Base-by-base conservation (phyloP, 805 yeast genomes). In the Debaryomyces castellii region DNA sequence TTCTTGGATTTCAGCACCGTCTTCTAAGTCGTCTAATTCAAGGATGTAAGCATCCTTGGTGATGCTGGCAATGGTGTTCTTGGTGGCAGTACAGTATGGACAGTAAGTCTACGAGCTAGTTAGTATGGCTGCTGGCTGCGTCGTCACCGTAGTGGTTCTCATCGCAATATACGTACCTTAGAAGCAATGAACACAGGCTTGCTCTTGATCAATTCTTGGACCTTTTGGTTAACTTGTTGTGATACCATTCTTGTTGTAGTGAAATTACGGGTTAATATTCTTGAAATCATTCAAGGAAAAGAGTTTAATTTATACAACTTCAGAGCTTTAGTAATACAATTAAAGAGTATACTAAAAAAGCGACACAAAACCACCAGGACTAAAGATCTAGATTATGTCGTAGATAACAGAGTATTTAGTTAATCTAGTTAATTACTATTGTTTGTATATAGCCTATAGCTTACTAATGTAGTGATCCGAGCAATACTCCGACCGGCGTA, bases 161-260 rank as follows among this genome's bases (percentile, higher is more conserved):
- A 30, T 17, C 9, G 20, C 21, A 37, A 3, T 2, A 23, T 41
- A 57, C 83, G 81, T 35, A 87, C 74, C 70, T 87, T 88, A 35
- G 95, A 83, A 33, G 96, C 96, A 51, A 90, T 80, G 62, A 90
- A 87, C 45, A 89, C 74, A 38, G 82, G 80, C 65, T 86, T 80
- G 50, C 74, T 63, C 55, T 75, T 74, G 69, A 89, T 87, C 53
- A 87, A 74, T 32, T 69, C 63, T 63, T 85, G 80, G 48, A 87
- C 88, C 67, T 74, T 80, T 39, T 73, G 63, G 48, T 77, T 62
- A 48, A 82, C 67, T 65, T 77, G 81, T 58, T 80, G 77, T 44
- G 86, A 78, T 60, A 78, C 87, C 82, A 78, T 79, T 58, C 54
- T 66, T 35, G 72, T 38, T 27, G 41, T 47, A 16, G 42, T 27